Evolutionary conservation across 2,329 filamentous ascomycete species (phyloP).

Genomic region (Diaporthe helianthi): DNA sequence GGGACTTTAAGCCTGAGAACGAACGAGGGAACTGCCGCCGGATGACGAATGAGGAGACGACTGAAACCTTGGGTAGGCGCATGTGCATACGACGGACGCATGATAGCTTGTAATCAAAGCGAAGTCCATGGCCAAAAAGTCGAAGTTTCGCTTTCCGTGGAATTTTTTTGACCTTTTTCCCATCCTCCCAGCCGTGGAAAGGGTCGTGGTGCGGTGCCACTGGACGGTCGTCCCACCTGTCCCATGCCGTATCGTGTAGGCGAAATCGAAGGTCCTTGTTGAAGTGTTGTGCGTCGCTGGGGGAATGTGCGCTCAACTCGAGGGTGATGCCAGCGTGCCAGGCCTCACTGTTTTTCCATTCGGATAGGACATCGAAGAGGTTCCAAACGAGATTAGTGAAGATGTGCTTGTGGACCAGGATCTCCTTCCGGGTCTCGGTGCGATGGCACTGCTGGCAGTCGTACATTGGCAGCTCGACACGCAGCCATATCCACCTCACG

Average conservation of each 20-base stretch:
- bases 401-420: background rate
- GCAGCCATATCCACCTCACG: constrained; percentile 22
- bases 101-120: background rate
- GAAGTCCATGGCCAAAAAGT: background rate
- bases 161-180: background rate
- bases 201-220: background rate
- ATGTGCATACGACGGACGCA: background rate
- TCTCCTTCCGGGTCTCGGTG: background rate
- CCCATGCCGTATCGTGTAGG: background rate
- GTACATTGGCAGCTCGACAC: constrained; percentile 18
- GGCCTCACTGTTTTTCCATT: background rate
- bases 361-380: background rate
- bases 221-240: background rate
- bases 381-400: background rate
- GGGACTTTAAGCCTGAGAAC: background rate
- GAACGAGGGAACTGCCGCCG: background rate
- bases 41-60: background rate
- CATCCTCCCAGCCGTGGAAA: background rate
- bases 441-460: constrained; percentile 12
- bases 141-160: background rate
- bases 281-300: background rate
- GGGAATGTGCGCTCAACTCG: background rate
- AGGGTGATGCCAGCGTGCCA: background rate
- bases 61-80: background rate
- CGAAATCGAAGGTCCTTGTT: constrained; percentile 2